These are phyloP conservation scores for Croton laevigatus DNA, from an alignment of 441 rosid species.

Conservation along the genomic window DNA sequence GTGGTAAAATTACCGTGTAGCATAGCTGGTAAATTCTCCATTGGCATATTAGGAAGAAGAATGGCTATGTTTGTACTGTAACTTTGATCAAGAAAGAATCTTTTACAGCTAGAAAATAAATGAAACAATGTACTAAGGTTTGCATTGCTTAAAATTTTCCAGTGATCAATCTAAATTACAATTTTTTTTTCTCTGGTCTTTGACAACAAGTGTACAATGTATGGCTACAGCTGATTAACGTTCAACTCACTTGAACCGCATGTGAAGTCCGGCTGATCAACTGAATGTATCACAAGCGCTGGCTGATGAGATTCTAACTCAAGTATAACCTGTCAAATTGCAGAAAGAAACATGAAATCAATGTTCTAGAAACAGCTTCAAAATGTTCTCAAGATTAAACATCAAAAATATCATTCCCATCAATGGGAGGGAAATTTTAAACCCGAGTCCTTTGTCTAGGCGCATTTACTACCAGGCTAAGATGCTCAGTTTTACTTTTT, in stretches of 20 bases:
- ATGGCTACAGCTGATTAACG: constrained; percentile 37
- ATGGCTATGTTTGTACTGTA: constrained; percentile 10
- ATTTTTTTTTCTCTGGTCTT: too few relatives aligned
- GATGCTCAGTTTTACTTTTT: too few relatives aligned
- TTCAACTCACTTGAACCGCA: constrained; percentile 49
- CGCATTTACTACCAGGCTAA: too few relatives aligned
- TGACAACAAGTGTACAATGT: neutral
- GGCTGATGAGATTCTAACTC: constrained; percentile 65
- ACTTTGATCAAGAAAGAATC: constrained; percentile 8
- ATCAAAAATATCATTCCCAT: neutral
- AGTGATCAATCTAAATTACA: too few relatives aligned
- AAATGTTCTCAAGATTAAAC: neutral
- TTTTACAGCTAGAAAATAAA: constrained; percentile 23
- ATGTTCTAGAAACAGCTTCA: too few relatives aligned
- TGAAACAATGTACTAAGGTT: neutral
- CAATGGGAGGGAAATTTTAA: too few relatives aligned
- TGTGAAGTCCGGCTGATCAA: constrained; percentile 54
- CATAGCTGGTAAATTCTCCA: constrained; percentile 8
- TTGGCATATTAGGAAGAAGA: constrained; percentile 17
- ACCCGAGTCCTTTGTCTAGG: too few relatives aligned
- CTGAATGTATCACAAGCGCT: constrained; percentile 47
- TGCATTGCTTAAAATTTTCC: neutral
- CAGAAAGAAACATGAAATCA: constrained; percentile 5
- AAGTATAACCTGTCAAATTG: constrained; percentile 53
- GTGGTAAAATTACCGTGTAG: constrained; percentile 8